Evolutionary conservation across 2,329 filamentous ascomycete genomes (phyloP).

Genomic region (Keithomyces neogunnii): DNA sequence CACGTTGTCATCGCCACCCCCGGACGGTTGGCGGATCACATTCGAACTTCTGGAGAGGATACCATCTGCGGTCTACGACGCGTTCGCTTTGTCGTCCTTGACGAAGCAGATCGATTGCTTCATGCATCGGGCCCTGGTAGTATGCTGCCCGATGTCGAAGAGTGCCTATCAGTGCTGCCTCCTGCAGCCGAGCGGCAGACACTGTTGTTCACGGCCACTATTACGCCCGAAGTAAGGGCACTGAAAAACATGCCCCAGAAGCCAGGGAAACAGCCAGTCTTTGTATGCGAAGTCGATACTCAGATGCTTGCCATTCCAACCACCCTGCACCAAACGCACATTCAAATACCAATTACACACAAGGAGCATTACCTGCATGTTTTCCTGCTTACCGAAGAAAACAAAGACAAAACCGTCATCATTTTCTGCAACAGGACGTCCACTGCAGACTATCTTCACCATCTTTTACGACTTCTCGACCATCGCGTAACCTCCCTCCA

Average conservation of each 20-base stretch:
- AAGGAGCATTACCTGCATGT: constrained; percentile 92
- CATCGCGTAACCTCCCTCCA: constrained; percentile 91
- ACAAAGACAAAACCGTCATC: constrained; percentile 70
- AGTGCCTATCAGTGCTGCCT: constrained; percentile 75
- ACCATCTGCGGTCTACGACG: constrained; percentile 75
- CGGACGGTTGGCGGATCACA: constrained; percentile 86
- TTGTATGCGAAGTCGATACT: constrained; percentile 82
- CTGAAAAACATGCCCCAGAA: constrained; percentile 69
- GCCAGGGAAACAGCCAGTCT: constrained; percentile 65
- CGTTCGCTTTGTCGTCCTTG: constrained; percentile 79
- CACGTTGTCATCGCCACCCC: constrained; percentile 94
- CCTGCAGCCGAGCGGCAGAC: constrained; percentile 77
- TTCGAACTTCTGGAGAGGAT: constrained; percentile 83
- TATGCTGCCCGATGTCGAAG: constrained; percentile 92
- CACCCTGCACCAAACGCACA: constrained; percentile 74
- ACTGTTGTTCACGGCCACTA: constrained; percentile 88
- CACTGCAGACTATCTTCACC: constrained; percentile 83
- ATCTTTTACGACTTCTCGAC: constrained; percentile 73
- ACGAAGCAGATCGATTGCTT: constrained; percentile 89
- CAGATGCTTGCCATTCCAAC: constrained; percentile 67
- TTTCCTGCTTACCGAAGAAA: constrained; percentile 71
- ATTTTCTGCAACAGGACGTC: constrained; percentile 91
- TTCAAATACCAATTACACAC: constrained; percentile 84
- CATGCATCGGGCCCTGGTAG: constrained; percentile 64
- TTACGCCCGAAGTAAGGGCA: constrained; percentile 84